A percentile compares a stretch with the other conserved stretches of the same genome.
phyloP scores from a whole-genome alignment of 148 eudicot genomes.

The Arbutus unedo region DNA sequence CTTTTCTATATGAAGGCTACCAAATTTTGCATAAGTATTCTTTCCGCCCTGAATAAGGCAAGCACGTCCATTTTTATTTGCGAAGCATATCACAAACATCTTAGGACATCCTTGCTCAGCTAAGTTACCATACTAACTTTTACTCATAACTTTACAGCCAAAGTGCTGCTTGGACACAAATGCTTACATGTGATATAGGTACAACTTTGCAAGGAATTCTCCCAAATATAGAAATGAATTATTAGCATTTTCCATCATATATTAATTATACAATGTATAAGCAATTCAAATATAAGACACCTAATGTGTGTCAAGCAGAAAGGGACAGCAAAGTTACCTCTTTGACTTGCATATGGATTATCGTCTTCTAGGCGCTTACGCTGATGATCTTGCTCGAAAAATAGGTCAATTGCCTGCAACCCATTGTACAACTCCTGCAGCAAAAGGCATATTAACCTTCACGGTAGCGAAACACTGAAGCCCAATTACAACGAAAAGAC shows the following conservation, averaged over 20 bases:
- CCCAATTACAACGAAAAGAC: constrained; percentile 8
- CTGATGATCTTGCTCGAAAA: constrained; percentile 44
- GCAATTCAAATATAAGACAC: not conserved
- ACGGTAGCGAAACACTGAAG: not conserved
- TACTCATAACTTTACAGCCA: not conserved
- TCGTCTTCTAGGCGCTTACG: constrained; percentile 36
- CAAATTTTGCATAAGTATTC: not conserved
- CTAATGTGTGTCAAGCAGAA: not conserved
- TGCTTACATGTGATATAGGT: not conserved
- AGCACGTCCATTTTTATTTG: not conserved
- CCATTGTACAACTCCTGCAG: constrained; percentile 60
- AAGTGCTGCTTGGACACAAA: not conserved
- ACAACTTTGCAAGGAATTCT: not conserved
- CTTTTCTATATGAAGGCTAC: not conserved
- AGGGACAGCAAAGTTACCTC: constrained; percentile 30
- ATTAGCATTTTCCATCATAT: not conserved
- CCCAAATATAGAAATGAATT: not conserved
- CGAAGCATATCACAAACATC: not conserved
- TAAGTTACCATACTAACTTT: not conserved
- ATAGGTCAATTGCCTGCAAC: constrained; percentile 42
- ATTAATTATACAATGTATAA: not conserved
- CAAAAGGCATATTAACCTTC: not conserved
- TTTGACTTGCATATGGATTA: constrained; percentile 39
- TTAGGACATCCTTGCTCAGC: not conserved
- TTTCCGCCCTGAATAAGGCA: not conserved